These are phyloP conservation scores for Stygiomarasmius scandens DNA, from an alignment of 1,284 basidiomycete genomes.

Conservation along the genomic window DNA sequence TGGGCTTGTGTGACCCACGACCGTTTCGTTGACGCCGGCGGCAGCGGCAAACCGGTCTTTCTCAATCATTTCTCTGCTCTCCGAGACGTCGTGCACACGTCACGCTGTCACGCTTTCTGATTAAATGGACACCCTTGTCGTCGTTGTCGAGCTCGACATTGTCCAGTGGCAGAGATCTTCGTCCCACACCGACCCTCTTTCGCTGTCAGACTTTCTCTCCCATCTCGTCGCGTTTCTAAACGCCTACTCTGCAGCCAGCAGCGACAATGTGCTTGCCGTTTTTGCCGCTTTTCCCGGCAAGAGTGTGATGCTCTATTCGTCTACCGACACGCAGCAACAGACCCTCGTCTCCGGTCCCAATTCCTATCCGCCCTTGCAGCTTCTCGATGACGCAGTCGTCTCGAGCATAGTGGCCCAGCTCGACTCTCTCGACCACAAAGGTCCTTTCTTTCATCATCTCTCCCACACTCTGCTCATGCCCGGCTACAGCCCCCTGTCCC, in stretches of 20 bases:
- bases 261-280: conserved; percentile 91
- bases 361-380: conserved; percentile 81
- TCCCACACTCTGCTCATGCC: background rate
- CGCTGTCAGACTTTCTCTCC: conserved; percentile 70
- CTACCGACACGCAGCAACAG: conserved; percentile 51
- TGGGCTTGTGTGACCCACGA: conserved; percentile 13
- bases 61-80: background rate
- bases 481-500: conserved; percentile 58
- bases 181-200: conserved; percentile 52
- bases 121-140: conserved; percentile 60
- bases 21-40: background rate
- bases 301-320: conserved; percentile 77
- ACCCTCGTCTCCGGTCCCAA: conserved; percentile 64
- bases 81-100: no score
- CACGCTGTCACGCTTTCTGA: background rate
- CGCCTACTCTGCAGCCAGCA: conserved; percentile 86
- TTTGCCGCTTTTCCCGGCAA: conserved; percentile 87
- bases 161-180: conserved; percentile 78
- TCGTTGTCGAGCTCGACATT: conserved; percentile 83
- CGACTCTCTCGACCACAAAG: conserved; percentile 56
- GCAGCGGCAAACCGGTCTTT: no score
- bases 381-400: conserved; percentile 71
- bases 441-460: conserved; percentile 30
- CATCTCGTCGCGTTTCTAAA: conserved; percentile 91
- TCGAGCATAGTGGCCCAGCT: conserved; percentile 65